These are phyloP conservation scores for Leishmania turanica DNA, from an alignment of 208 protist species.

Conservation along the genomic window DNA sequence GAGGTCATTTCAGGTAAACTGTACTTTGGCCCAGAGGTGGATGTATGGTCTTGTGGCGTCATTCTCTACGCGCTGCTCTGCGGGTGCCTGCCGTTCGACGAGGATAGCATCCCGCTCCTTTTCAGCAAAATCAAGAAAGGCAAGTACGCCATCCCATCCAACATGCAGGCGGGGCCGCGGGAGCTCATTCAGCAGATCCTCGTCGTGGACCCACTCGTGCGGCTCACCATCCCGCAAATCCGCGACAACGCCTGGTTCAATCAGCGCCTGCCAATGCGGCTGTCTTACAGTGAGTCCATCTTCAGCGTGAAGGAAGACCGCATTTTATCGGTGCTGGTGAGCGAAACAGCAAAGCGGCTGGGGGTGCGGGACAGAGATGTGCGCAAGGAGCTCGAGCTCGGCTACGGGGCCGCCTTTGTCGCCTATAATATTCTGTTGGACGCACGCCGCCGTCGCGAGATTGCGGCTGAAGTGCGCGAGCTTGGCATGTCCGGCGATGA, in stretches of 20 bases:
- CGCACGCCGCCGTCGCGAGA: conserved; percentile 61
- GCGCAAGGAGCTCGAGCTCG: conserved; percentile 58
- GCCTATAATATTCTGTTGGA: conserved; percentile 90
- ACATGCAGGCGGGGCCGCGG: conserved; percentile 53
- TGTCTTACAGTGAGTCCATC: conserved; percentile 78
- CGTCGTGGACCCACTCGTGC: conserved; percentile 87
- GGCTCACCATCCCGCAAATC: conserved; percentile 91
- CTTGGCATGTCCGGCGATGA: conserved; percentile 35
- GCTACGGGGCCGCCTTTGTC: conserved; percentile 63
- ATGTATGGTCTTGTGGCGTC: conserved; percentile 96
- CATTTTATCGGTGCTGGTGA: conserved; percentile 68
- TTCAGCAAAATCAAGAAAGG: conserved; percentile 94
- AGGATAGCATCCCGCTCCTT: conserved; percentile 87
- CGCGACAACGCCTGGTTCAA: conserved; percentile 92
- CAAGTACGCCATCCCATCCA: conserved; percentile 76
- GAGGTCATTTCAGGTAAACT: conserved; percentile 93
- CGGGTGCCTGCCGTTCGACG: conserved; percentile 94
- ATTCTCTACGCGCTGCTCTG: conserved; percentile 95
- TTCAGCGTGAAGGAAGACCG: conserved; percentile 70
- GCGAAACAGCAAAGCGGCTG: conserved; percentile 59
- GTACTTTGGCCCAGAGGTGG: conserved; percentile 93
- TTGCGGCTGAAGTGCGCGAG: conserved; percentile 63
- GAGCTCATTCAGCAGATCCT: conserved; percentile 91
- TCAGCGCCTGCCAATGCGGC: conserved; percentile 74
- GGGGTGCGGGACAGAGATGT: conserved; percentile 72